These are phyloP conservation scores for Thalassiosira hispida DNA, from an alignment of 352 stramenopile genomes.

Conservation along the genomic window DNA sequence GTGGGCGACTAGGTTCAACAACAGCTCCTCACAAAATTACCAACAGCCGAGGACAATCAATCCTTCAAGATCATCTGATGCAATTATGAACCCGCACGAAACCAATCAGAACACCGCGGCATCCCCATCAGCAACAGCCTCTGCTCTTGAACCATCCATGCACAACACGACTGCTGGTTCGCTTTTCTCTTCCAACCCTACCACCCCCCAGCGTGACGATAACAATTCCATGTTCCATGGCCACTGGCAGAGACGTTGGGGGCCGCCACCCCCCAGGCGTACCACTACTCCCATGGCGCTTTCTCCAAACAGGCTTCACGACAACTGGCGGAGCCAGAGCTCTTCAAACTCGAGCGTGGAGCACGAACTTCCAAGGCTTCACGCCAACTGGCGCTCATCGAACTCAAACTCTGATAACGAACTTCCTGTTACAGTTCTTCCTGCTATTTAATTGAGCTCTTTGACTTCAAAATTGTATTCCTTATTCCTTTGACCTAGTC, in stretches of 20 bases:
- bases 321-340: neutral
- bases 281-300: neutral
- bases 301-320: neutral
- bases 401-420: neutral
- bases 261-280: neutral
- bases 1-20: constrained; percentile 20
- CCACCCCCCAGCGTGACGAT: no score
- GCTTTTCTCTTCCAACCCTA: constrained; percentile 9
- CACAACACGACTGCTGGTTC: constrained; percentile 16
- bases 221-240: neutral
- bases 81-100: constrained; percentile 23
- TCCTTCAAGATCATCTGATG: constrained; percentile 16
- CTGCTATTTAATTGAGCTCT: constrained; percentile 11
- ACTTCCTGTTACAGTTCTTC: constrained; percentile 3
- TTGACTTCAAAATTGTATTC: no score
- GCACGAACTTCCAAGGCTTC: neutral
- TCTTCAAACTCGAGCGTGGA: neutral
- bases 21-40: neutral
- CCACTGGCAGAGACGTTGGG: neutral
- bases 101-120: constrained; percentile 7
- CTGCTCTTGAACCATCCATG: neutral
- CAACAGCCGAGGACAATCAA: constrained; percentile 7
- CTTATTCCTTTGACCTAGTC: no score
- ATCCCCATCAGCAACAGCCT: neutral
- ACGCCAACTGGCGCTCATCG: constrained; percentile 1